Evolutionary conservation across 192 early-diverging fungal species (phyloP).

Genomic region (Coemansia pectinata): DNA sequence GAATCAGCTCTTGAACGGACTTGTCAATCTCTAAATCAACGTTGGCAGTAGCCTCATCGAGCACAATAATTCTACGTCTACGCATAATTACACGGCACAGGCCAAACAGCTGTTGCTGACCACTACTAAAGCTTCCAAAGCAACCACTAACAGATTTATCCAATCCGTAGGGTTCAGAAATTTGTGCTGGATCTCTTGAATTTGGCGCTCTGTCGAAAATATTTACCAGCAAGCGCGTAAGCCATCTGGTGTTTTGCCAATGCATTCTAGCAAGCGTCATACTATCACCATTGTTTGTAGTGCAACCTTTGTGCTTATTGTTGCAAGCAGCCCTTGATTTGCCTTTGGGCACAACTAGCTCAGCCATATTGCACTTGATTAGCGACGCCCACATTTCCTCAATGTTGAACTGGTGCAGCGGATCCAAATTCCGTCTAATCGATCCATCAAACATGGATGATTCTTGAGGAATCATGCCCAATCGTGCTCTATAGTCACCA

Average conservation of each 20-base stretch:
- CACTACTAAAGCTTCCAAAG: slow-evolving; percentile 20
- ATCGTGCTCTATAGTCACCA: slow-evolving; percentile 56
- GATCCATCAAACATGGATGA: slow-evolving; percentile 66
- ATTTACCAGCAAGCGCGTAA: slow-evolving; percentile 7
- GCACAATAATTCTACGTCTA: slow-evolving; percentile 39
- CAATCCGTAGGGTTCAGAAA: neutral
- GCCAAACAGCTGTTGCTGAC: slow-evolving; percentile 68
- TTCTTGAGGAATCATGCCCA: slow-evolving; percentile 64
- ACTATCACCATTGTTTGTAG: neutral
- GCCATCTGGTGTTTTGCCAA: slow-evolving; percentile 12
- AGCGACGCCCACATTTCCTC: slow-evolving; percentile 26
- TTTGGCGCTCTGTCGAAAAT: neutral
- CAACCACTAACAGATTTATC: neutral
- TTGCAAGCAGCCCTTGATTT: neutral
- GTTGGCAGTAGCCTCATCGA: slow-evolving; percentile 16
- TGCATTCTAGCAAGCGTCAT: neutral
- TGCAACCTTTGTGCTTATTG: neutral
- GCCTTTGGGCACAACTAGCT: neutral
- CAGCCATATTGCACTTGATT: slow-evolving; percentile 21
- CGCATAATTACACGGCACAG: slow-evolving; percentile 62
- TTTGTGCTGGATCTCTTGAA: neutral
- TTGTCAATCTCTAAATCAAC: slow-evolving; percentile 54
- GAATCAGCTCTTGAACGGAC: slow-evolving; percentile 40
- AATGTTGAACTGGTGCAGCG: slow-evolving; percentile 42
- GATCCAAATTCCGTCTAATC: slow-evolving; percentile 68